phyloP scores from a whole-genome alignment of 139 green algal genomes.

The Coccomyxa sp. region DNA sequence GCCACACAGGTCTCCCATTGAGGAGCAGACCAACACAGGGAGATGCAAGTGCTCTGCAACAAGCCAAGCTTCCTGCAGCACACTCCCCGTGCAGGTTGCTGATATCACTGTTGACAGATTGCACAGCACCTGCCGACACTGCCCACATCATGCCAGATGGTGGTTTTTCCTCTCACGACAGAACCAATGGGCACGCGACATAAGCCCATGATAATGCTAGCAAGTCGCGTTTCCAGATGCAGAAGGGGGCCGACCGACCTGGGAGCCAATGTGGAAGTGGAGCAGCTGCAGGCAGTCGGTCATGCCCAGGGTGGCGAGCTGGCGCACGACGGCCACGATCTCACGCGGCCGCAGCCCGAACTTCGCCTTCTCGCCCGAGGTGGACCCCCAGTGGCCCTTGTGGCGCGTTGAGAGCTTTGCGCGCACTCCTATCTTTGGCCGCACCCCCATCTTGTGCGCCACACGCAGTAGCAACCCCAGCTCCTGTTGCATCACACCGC shows the following conservation, averaged over 20 bases:
- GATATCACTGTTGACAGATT: no score
- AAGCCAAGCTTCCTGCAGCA: no score
- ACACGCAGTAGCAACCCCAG: conserved; percentile 25
- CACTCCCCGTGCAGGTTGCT: no score
- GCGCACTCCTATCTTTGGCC: conserved; percentile 52
- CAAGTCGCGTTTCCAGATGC: no score
- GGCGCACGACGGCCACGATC: conserved; percentile 39
- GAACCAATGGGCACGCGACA: no score
- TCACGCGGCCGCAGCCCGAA: conserved; percentile 53
- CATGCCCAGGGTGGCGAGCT: conserved; percentile 30
- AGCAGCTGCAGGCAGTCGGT: conserved; percentile 58
- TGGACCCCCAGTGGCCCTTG: conserved; percentile 61
- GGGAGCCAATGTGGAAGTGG: conserved; percentile 66
- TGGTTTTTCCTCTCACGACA: no score
- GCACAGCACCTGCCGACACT: no score
- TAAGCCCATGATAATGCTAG: no score
- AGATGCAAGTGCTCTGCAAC: no score
- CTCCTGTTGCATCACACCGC: conserved; percentile 11
- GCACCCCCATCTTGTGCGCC: conserved; percentile 10
- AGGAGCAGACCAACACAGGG: no score
- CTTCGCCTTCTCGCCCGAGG: conserved; percentile 50
- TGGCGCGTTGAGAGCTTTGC: conserved; percentile 57
- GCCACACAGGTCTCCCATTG: no score
- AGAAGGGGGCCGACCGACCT: conserved; percentile 12
- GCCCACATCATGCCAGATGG: no score